Conservation (phyloP, 441 rosid genomes). For the Iberis amara region DNA sequence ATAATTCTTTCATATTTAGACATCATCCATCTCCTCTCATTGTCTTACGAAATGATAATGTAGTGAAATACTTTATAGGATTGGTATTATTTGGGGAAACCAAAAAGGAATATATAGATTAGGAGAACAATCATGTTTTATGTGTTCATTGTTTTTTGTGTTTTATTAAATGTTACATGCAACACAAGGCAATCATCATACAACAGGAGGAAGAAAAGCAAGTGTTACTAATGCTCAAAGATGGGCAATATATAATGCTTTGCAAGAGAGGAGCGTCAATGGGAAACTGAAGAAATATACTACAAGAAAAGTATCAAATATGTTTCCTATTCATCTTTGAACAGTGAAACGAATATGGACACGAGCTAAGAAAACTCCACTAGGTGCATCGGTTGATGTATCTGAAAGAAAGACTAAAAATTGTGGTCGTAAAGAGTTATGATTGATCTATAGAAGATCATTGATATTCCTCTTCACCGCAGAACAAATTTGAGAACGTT, state of each 20-base stretch:
- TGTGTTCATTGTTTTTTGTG: too few relatives aligned
- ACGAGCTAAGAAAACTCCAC: background rate
- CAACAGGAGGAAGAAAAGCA: too few relatives aligned
- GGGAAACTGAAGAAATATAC: too few relatives aligned
- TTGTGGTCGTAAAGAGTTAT: background rate
- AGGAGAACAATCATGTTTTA: too few relatives aligned
- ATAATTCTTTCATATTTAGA: too few relatives aligned
- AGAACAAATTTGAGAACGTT: background rate
- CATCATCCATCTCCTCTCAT: too few relatives aligned
- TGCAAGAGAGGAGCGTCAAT: background rate
- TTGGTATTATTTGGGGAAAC: conserved; percentile 29
- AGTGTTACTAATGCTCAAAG: background rate
- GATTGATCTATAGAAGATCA: background rate
- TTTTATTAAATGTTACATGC: too few relatives aligned
- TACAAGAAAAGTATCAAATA: background rate
- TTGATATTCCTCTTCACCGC: background rate
- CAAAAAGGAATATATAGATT: conserved; percentile 34
- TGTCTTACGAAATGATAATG: too few relatives aligned
- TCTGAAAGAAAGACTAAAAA: background rate
- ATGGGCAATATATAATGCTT: background rate
- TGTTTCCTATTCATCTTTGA: background rate
- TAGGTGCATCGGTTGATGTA: background rate
- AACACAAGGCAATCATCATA: too few relatives aligned
- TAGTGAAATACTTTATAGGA: conserved; percentile 19
- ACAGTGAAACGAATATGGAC: background rate